phyloP scores from a whole-genome alignment of 306 rosid species.

The Pachyrhizus erosus region DNA sequence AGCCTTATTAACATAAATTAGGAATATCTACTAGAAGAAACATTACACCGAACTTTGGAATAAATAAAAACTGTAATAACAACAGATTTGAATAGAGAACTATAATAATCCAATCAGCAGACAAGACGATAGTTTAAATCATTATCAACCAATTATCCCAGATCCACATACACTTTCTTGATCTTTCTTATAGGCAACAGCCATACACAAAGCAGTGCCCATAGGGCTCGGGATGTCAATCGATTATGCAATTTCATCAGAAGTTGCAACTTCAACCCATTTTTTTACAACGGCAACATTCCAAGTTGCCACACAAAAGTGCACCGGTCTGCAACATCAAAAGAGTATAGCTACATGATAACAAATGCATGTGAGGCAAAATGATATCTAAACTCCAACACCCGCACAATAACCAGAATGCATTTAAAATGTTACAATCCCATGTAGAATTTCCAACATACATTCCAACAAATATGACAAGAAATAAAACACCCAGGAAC shows the following conservation, averaged over 20 bases:
- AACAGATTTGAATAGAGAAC: neutral
- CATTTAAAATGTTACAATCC: neutral
- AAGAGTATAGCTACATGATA: conserved; percentile 17
- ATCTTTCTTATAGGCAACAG: conserved; percentile 77
- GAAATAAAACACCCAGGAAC: neutral
- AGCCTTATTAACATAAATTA: too few species aligned
- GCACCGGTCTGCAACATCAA: conserved; percentile 66
- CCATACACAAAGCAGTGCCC: conserved; percentile 85
- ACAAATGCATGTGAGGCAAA: neutral
- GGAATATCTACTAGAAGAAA: too few species aligned
- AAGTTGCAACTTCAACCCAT: conserved; percentile 75
- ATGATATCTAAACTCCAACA: conserved; percentile 5
- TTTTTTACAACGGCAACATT: conserved; percentile 74
- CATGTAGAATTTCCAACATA: neutral
- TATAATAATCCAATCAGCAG: neutral
- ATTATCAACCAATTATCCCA: neutral
- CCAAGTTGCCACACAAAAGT: conserved; percentile 79
- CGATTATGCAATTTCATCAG: conserved; percentile 69
- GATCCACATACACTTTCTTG: conserved; percentile 64
- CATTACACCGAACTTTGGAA: too few species aligned
- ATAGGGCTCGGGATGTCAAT: conserved; percentile 64
- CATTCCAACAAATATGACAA: neutral
- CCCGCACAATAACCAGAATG: neutral
- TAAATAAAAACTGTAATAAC: too few species aligned
- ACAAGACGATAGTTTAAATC: neutral